Evolutionary conservation across 371 early-diverging fungal species (phyloP), one percentile per base, ranked within the genome.

Genomic region (Mucor racemosus): DNA sequence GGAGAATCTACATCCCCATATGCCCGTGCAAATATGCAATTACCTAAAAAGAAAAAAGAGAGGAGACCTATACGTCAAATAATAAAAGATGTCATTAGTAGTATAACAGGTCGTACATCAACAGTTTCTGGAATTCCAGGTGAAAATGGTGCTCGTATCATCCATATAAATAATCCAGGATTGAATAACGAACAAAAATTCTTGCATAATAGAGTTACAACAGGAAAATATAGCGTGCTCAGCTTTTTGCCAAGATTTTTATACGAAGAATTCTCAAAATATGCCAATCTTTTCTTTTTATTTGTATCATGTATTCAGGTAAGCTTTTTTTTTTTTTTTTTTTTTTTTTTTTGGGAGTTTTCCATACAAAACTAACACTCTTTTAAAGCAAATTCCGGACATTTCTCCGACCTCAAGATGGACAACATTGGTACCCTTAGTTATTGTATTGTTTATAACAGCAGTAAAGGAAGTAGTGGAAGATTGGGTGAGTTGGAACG

Each of bases 401-500:
- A 88, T 94, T 40, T 90, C 94, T 40, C 94, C 94, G 8, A 92
- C 93, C 0, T 91, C 91, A 46, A 80, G 89, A 67, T 93, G 83
- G 75, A 96, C 96, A 6, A 99, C 99, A 4, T 74, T 94, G 46
- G 91, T 98, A 41, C 99, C 99, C 3, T 86, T 99, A 54, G 67
- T 80, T 4, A 87, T 97, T 65, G 97, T 99, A 2, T 76, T 99
- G 65, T 76, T 91, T 35, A 94, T 92, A 35, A 95, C 98, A 5
- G 99, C 96, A 21, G 80, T 94, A 54, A 99, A 99, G 79, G 99
- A 99, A 78, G 84, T 94, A 8, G 79, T 96, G 50, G 99, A 99
- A 75, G 99, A 99, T 75, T 81, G 88, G 73, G 91, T 89, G 84
- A 80, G 84, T 5, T 19, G 31, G 6, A 34, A 42, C 13, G 3